A percentile compares a stretch with the other conserved stretches of the same genome.
These are phyloP conservation scores for Bipolaris gigantea DNA, from an alignment of 2,329 filamentous ascomycete genomes.

Conservation along the genomic window DNA sequence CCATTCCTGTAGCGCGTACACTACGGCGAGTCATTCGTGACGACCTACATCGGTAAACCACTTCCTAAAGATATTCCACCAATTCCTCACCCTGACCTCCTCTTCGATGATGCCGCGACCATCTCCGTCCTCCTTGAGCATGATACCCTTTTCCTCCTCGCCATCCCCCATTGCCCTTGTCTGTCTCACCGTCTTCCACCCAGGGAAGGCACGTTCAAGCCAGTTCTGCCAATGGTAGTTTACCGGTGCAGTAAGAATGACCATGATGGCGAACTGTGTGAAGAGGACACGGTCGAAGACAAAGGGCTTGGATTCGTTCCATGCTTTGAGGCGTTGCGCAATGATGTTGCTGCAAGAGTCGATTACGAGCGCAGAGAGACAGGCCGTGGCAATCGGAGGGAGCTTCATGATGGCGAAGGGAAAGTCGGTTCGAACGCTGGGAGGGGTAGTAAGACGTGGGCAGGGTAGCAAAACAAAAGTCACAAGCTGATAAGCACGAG, in stretches of 20 bases:
- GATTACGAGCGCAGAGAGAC: constrained; percentile 40
- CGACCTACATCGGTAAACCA: constrained; percentile 59
- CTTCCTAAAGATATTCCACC: constrained; percentile 67
- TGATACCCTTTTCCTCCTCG: constrained; percentile 36
- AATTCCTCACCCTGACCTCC: constrained; percentile 37
- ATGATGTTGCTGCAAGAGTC: constrained; percentile 45
- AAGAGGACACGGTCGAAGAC: constrained; percentile 44
- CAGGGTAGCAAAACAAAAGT: neutral
- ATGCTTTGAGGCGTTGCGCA: constrained; percentile 43
- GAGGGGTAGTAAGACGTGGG: neutral
- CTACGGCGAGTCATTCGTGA: neutral
- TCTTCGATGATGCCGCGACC: constrained; percentile 32
- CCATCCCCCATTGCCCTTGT: constrained; percentile 20
- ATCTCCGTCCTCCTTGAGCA: constrained; percentile 32
- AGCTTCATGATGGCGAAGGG: constrained; percentile 27
- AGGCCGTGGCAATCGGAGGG: constrained; percentile 39
- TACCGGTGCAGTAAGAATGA: constrained; percentile 71
- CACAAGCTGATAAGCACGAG: neutral
- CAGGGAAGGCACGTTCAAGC: constrained; percentile 74
- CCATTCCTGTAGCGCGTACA: neutral
- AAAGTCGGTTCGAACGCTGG: neutral
- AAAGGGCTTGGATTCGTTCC: constrained; percentile 40
- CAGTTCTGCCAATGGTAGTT: constrained; percentile 87
- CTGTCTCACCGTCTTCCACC: constrained; percentile 43
- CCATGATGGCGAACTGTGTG: constrained; percentile 58